Conservation (phyloP, 768 basidiomycete species). For the Tylopilus balloui region DNA sequence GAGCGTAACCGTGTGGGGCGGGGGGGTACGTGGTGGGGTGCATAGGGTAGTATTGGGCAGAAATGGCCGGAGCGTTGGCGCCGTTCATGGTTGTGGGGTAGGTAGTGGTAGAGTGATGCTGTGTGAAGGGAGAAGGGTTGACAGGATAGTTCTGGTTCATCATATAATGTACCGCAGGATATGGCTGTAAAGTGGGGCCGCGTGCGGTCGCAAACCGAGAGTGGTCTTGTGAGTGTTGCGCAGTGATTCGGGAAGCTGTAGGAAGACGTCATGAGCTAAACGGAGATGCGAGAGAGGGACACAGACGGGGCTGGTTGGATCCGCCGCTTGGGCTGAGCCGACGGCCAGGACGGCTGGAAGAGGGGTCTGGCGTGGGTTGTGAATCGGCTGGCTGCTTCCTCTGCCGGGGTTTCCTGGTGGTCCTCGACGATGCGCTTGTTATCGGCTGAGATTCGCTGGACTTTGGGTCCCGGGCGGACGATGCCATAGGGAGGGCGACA, state of each 20-base stretch:
- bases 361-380: constrained; percentile 16
- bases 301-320: constrained; percentile 21
- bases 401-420: constrained; percentile 52
- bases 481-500: constrained; percentile 38
- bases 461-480: constrained; percentile 46
- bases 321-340: constrained; percentile 23
- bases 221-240: constrained; percentile 24
- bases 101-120: constrained; percentile 38
- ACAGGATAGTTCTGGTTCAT: constrained; percentile 72
- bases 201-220: constrained; percentile 36
- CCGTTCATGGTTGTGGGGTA: constrained; percentile 36
- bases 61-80: constrained; percentile 37
- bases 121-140: constrained; percentile 49
- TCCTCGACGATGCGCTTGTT: constrained; percentile 32
- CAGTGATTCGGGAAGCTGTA: constrained; percentile 16
- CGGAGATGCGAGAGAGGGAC: neutral
- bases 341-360: constrained; percentile 27
- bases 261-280: constrained; percentile 10
- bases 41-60: constrained; percentile 53
- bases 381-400: constrained; percentile 42
- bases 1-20: constrained; percentile 41
- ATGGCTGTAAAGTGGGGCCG: constrained; percentile 46
- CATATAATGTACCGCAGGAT: constrained; percentile 50
- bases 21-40: constrained; percentile 48
- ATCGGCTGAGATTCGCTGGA: constrained; percentile 40